Base-by-base conservation (phyloP, 495 filamentous ascomycete genomes). In the Tuber indicum region DNA sequence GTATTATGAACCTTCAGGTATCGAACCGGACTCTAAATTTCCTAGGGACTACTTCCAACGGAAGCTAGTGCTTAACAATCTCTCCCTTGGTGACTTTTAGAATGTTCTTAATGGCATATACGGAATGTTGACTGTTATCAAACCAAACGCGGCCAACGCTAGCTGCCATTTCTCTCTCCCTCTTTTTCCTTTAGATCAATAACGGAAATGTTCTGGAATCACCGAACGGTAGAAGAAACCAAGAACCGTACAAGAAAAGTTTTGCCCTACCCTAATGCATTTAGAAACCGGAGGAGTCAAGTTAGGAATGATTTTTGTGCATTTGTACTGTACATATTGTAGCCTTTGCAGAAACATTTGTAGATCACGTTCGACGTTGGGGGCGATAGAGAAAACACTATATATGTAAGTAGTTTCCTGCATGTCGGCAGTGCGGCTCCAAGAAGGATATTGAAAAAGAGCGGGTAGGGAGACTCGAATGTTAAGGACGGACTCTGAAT, bases 361-460 rank as follows among this genome's bases (percentile, higher is more conserved):
- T 72, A 26, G 72, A 78, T 72, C 75, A 70, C 41, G 49, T 79
- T 46, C 70, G 74, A 79, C 19, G 46, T 74, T 76, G 73, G 74
- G 62, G 58, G 52, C 75, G 66, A 69, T 71, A 42, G 74, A 72
- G 49, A 75, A 76, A 76, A 76, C 9, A n/a, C 3, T 47, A 12
- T 14, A 32, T 14, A n/a, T 76, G 79, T 75, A 70, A 47, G 73
- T 45, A 78, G 77, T 74, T 71, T 72, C 73, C 71, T 80, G 72
- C 78, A 80, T 74, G 74, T 74, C 74, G 74, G 71, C 36, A 79
- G 77, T 80, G 78, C 73, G 77, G 78, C 77, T 80, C 75, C 76
- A 78, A 78, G 58, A 6, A 26, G 26, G 58, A 36, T 79, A 80
- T 75, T 73, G 58, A 80, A 72, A 74, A 71, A 45, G 73, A 72